phyloP scores from a whole-genome alignment of 768 basidiomycete genomes.

The Tremella yokohamensis region DNA sequence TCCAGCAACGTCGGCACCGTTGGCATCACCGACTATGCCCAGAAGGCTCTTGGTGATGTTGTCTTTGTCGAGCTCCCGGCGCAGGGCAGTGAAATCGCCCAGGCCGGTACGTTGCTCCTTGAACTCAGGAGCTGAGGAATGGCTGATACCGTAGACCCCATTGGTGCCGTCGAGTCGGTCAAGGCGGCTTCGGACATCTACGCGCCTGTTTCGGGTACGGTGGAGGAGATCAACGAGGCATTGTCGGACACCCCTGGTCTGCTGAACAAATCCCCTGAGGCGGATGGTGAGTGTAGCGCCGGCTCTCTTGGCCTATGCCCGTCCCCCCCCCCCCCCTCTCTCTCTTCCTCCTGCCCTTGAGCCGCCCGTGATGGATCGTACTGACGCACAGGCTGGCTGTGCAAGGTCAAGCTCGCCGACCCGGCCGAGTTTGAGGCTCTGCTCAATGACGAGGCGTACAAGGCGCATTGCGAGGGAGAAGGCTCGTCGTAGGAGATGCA shows the following conservation, averaged over 20 bases:
- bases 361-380: too few relatives aligned
- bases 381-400: slow-evolving; percentile 77
- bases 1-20: slow-evolving; percentile 71
- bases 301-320: background rate
- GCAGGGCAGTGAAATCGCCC: slow-evolving; percentile 60
- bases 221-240: slow-evolving; percentile 72
- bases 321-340: background rate
- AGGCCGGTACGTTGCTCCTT: slow-evolving; percentile 64
- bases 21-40: slow-evolving; percentile 87
- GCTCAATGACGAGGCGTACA: slow-evolving; percentile 73
- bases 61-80: slow-evolving; percentile 90
- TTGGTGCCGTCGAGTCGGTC: slow-evolving; percentile 92
- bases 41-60: slow-evolving; percentile 86
- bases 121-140: background rate
- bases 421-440: slow-evolving; percentile 74
- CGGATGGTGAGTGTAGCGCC: slow-evolving; percentile 61
- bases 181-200: slow-evolving; percentile 97
- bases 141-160: slow-evolving; percentile 58
- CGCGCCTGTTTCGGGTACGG: slow-evolving; percentile 82
- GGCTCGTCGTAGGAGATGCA: background rate
- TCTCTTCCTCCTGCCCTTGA: too few relatives aligned
- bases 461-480: slow-evolving; percentile 57
- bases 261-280: slow-evolving; percentile 82
- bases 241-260: slow-evolving; percentile 69
- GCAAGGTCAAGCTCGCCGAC: slow-evolving; percentile 78